Evolutionary conservation across 495 filamentous ascomycete genomes (phyloP).

Genomic region (Pseudoneurospora amorphoporcata): DNA sequence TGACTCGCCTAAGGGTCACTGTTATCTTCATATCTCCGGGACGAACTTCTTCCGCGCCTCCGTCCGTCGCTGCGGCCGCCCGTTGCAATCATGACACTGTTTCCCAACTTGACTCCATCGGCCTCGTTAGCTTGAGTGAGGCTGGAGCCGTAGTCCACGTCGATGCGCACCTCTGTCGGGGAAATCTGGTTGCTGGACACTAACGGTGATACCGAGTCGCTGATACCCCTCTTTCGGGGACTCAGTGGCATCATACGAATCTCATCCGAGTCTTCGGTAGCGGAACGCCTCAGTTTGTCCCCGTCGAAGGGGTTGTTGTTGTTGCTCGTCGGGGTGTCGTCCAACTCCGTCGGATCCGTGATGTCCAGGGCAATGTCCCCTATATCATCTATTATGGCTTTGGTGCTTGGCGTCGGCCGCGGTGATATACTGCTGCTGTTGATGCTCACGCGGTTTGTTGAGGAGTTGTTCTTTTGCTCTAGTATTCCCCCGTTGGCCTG

Average conservation of each 20-base stretch:
- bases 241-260: neutral
- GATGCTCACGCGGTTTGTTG: neutral
- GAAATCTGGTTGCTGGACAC: neutral
- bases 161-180: slow-evolving; percentile 13
- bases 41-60: neutral
- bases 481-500: neutral
- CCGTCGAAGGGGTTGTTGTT: slow-evolving; percentile 3
- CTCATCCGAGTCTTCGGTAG: neutral
- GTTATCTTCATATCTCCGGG: slow-evolving; percentile 3
- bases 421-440: slow-evolving; percentile 7
- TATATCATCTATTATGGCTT: slow-evolving; percentile 13
- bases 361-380: slow-evolving; percentile 12
- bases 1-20: slow-evolving; percentile 1
- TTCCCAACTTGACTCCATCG: slow-evolving; percentile 8
- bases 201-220: neutral
- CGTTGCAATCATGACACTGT: slow-evolving; percentile 12
- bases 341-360: neutral
- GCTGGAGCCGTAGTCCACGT: slow-evolving; percentile 14
- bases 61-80: neutral
- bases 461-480: neutral
- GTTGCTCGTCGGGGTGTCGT: slow-evolving; percentile 3
- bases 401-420: slow-evolving; percentile 8
- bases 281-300: neutral
- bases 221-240: neutral
- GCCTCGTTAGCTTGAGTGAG: slow-evolving; percentile 5